Evolutionary conservation across 78 protist species (phyloP).

Genomic region (Tieghemostelium lacteum): DNA sequence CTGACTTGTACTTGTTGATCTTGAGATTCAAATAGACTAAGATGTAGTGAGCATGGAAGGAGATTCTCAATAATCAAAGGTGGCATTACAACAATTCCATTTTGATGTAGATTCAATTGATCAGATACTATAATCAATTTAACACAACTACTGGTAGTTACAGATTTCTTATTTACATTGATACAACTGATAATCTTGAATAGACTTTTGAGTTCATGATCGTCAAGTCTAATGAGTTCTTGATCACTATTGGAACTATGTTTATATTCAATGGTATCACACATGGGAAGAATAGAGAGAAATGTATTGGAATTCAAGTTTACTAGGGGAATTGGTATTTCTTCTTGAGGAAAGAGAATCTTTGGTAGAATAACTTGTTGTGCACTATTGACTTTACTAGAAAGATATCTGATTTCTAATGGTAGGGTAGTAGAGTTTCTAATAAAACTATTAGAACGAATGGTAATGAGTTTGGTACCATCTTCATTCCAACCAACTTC

Average conservation of each 20-base stretch:
- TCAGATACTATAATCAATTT: constrained; percentile 8
- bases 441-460: constrained; percentile 41
- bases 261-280: constrained; percentile 36
- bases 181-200: constrained; percentile 19
- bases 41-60: constrained; percentile 24
- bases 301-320: constrained; percentile 20
- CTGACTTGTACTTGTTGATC: neutral
- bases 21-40: neutral
- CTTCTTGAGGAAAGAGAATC: constrained; percentile 59
- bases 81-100: constrained; percentile 1
- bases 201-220: constrained; percentile 18
- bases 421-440: constrained; percentile 35
- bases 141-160: neutral
- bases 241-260: neutral
- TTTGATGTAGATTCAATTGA: neutral
- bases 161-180: too few relatives aligned
- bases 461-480: constrained; percentile 60
- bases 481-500: constrained; percentile 83
- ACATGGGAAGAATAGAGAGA: constrained; percentile 48
- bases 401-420: constrained; percentile 17
- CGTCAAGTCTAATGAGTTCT: constrained; percentile 26
- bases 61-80: constrained; percentile 52
- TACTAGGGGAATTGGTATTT: constrained; percentile 44
- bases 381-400: neutral
- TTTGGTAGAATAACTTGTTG: neutral